These are phyloP conservation scores for Talaromyces sp. DNA, from an alignment of 2,329 filamentous ascomycete species.

Conservation along the genomic window DNA sequence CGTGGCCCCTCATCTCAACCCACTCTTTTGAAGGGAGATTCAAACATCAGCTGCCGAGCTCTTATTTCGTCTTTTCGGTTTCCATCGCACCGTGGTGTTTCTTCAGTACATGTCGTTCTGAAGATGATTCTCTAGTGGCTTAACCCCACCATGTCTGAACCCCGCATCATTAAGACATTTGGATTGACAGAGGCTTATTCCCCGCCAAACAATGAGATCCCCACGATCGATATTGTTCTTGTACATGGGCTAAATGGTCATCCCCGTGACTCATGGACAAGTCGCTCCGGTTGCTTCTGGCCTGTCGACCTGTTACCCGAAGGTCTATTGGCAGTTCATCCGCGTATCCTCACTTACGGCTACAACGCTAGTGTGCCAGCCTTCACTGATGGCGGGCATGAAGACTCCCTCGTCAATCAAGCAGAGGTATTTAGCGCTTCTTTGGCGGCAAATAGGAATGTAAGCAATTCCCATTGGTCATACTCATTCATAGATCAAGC, in stretches of 20 bases:
- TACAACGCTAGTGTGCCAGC: slow-evolving; percentile 69
- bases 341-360: slow-evolving; percentile 71
- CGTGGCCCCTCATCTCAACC: too few species aligned
- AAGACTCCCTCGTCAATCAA: slow-evolving; percentile 70
- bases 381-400: slow-evolving; percentile 58
- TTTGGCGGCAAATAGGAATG: slow-evolving; percentile 65
- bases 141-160: slow-evolving; percentile 5
- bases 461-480: too few species aligned
- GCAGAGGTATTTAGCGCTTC: slow-evolving; percentile 68
- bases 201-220: slow-evolving; percentile 37
- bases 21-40: too few species aligned
- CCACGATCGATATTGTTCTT: slow-evolving; percentile 61
- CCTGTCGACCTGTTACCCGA: slow-evolving; percentile 67
- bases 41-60: too few species aligned
- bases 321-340: slow-evolving; percentile 59
- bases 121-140: too few species aligned
- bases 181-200: slow-evolving; percentile 48
- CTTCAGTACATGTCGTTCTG: too few species aligned
- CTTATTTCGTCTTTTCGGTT: too few species aligned
- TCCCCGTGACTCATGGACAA: slow-evolving; percentile 65
- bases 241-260: slow-evolving; percentile 72
- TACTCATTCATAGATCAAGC: too few species aligned
- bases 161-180: slow-evolving; percentile 38
- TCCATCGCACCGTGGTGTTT: too few species aligned
- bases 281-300: slow-evolving; percentile 63